Conservation (phyloP, 345 rosid genomes). For the Conringia planisiliqua region DNA sequence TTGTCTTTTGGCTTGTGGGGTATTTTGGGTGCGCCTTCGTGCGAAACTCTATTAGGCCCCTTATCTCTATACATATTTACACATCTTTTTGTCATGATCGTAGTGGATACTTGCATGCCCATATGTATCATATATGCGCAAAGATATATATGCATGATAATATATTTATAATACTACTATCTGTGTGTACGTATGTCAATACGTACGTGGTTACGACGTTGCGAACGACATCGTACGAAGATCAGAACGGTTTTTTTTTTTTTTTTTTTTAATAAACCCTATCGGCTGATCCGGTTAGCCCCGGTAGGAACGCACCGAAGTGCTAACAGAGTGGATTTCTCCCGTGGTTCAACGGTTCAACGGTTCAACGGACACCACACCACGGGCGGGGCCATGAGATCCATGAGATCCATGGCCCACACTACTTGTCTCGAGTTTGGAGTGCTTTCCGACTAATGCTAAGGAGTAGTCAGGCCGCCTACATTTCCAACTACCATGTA, state of each 20-base stretch:
- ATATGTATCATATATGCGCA: constrained; percentile 10
- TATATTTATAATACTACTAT: background rate
- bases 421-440: too few relatives aligned
- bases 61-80: constrained; percentile 14
- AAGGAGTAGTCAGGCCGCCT: too few relatives aligned
- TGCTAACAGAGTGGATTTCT: too few relatives aligned
- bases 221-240: background rate
- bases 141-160: constrained; percentile 4
- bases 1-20: constrained; percentile 39
- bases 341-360: too few relatives aligned
- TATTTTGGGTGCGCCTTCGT: constrained; percentile 38
- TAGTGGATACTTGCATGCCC: constrained; percentile 15
- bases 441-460: too few relatives aligned
- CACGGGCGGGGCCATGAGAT: too few relatives aligned
- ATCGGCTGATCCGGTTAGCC: too few relatives aligned
- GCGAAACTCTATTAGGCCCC: constrained; percentile 27
- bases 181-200: background rate
- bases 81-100: constrained; percentile 6
- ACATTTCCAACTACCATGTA: too few relatives aligned
- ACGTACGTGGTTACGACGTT: background rate
- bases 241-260: background rate
- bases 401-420: too few relatives aligned
- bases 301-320: too few relatives aligned
- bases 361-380: too few relatives aligned
- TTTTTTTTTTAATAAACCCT: too few relatives aligned